phyloP scores from a whole-genome alignment of 2,329 filamentous ascomycete genomes.

The Lasiodiplodia gonubiensis region DNA sequence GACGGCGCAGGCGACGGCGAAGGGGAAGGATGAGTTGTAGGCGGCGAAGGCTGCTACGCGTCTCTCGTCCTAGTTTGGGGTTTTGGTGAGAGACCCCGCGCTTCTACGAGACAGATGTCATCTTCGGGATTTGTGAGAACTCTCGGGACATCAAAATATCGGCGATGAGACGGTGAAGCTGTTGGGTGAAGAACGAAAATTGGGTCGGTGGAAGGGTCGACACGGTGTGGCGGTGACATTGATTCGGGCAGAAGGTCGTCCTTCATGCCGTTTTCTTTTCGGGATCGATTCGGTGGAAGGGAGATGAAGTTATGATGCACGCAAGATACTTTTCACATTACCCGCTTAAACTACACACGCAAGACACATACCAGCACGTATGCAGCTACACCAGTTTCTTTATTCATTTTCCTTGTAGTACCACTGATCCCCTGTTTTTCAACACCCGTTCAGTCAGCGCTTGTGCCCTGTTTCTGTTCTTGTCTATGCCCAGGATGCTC shows the following conservation, averaged over 20 bases:
- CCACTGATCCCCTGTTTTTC: background rate
- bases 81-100: background rate
- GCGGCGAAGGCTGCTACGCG: background rate
- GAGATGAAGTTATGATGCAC: background rate
- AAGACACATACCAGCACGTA: background rate
- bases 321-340: background rate
- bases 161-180: background rate
- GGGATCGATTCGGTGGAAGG: background rate
- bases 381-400: background rate
- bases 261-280: background rate
- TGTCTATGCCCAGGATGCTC: background rate
- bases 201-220: background rate
- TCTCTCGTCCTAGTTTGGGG: background rate
- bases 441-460: too few species aligned
- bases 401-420: background rate
- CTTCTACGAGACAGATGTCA: background rate
- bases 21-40: constrained; percentile 60
- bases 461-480: background rate
- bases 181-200: background rate
- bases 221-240: background rate
- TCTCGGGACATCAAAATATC: background rate
- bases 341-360: background rate
- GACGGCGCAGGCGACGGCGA: constrained; percentile 48
- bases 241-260: background rate
- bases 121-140: background rate